Evolutionary conservation across 805 yeast species (phyloP).

Genomic region (Jamesozyma jinghongensis): DNA sequence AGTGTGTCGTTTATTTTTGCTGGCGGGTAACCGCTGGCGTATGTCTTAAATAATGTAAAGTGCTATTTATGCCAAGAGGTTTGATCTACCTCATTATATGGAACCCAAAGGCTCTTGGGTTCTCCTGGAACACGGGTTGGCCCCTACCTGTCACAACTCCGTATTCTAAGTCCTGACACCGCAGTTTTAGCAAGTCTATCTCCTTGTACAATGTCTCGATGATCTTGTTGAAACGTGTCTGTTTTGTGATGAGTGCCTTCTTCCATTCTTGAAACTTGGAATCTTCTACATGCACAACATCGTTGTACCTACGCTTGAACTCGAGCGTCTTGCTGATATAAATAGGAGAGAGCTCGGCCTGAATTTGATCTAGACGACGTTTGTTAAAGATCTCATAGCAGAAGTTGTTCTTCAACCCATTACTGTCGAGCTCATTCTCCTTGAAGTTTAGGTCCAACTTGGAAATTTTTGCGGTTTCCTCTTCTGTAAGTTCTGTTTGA

Average conservation of each 20-base stretch:
- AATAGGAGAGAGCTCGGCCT: slow-evolving; percentile 39
- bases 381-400: slow-evolving; percentile 33
- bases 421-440: slow-evolving; percentile 15
- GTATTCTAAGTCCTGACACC: slow-evolving; percentile 18
- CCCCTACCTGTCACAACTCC: slow-evolving; percentile 6
- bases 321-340: slow-evolving; percentile 37
- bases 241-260: slow-evolving; percentile 43
- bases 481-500: background rate
- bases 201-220: slow-evolving; percentile 37
- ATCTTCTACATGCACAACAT: slow-evolving; percentile 42
- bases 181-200: slow-evolving; percentile 32
- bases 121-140: background rate
- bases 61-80: too few species aligned
- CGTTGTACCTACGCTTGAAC: slow-evolving; percentile 37
- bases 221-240: slow-evolving; percentile 46
- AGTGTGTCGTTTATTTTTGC: too few species aligned
- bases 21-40: too few species aligned
- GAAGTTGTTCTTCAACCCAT: slow-evolving; percentile 32
- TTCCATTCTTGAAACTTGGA: slow-evolving; percentile 56
- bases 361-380: slow-evolving; percentile 32
- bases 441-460: slow-evolving; percentile 16
- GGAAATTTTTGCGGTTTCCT: background rate
- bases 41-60: too few species aligned
- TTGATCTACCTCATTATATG: background rate
- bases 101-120: slow-evolving; percentile 1